Evolutionary conservation across 768 basidiomycete species (phyloP).

Genomic region (Sporobolomyces phaffii): DNA sequence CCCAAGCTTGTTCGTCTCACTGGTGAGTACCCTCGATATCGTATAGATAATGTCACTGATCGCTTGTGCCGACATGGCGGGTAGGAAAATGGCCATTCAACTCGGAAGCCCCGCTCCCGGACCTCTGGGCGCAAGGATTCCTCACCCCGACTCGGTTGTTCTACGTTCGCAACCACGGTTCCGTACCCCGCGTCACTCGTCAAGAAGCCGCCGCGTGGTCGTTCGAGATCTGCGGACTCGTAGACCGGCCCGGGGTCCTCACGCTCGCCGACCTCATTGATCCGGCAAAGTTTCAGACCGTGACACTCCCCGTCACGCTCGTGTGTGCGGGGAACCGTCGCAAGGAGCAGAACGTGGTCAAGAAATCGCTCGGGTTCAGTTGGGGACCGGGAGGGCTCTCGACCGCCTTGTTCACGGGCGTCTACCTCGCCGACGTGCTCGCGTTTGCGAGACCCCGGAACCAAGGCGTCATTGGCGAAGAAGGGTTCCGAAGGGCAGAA

Average conservation of each 20-base stretch:
- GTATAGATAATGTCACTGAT: no score
- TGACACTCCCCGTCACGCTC: constrained; percentile 59
- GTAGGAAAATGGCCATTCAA: constrained; percentile 62
- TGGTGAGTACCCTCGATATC: constrained; percentile 20
- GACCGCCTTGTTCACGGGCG: constrained; percentile 60
- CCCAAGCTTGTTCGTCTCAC: constrained; percentile 54
- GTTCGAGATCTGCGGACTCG: constrained; percentile 51
- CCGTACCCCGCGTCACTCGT: constrained; percentile 53
- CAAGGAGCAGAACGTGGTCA: constrained; percentile 61
- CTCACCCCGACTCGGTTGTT: constrained; percentile 55
- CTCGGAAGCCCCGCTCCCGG: constrained; percentile 52
- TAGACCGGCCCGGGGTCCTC: constrained; percentile 48
- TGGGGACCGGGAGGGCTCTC: constrained; percentile 46
- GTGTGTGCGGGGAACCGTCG: constrained; percentile 63
- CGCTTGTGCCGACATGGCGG: no score
- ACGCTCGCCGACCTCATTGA: constrained; percentile 52
- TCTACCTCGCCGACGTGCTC: constrained; percentile 57
- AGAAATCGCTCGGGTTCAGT: constrained; percentile 29
- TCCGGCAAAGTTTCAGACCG: constrained; percentile 50
- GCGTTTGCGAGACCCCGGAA: constrained; percentile 50
- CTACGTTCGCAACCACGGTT: constrained; percentile 62
- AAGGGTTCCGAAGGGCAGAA: constrained; percentile 43
- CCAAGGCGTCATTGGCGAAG: constrained; percentile 34
- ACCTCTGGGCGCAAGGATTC: constrained; percentile 54
- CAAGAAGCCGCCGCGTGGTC: constrained; percentile 51